phyloP scores from a whole-genome alignment of 1,284 basidiomycete species.

The Ceraceosorus guamensis region DNA sequence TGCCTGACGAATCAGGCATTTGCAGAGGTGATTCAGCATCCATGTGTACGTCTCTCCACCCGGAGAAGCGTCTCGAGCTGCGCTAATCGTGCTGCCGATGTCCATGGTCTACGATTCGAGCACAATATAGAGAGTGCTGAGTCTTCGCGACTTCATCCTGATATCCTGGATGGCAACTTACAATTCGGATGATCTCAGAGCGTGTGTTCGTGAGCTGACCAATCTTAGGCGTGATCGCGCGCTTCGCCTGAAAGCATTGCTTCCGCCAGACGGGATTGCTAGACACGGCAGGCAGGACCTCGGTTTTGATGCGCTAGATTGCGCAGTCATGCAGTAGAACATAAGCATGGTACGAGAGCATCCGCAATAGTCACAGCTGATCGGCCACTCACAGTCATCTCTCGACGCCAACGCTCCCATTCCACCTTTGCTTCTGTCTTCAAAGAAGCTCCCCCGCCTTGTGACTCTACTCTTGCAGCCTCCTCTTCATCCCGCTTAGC shows the following conservation, averaged over 20 bases:
- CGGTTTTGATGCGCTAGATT: constrained; percentile 61
- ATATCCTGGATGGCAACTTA: constrained; percentile 51
- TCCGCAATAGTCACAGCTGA: constrained; percentile 1
- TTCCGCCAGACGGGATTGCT: constrained; percentile 54
- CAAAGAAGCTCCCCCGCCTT: too few species aligned
- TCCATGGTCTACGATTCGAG: constrained; percentile 67
- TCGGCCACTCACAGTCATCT: constrained; percentile 29
- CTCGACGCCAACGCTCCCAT: constrained; percentile 16
- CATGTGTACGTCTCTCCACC: constrained; percentile 60
- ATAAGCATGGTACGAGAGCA: constrained; percentile 1
- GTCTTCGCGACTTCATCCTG: neutral
- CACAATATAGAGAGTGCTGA: too few species aligned
- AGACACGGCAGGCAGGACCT: constrained; percentile 70
- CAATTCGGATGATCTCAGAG: constrained; percentile 63
- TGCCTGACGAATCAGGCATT: constrained; percentile 82
- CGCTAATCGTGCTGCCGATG: constrained; percentile 57
- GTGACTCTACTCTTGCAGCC: too few species aligned
- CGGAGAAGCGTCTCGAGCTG: constrained; percentile 39
- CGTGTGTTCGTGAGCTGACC: constrained; percentile 82
- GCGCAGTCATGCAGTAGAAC: constrained; percentile 1
- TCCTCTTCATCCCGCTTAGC: too few species aligned
- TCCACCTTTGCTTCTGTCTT: constrained; percentile 16
- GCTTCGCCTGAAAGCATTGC: constrained; percentile 58
- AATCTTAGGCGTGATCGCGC: constrained; percentile 80
- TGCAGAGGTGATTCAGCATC: constrained; percentile 75